These are phyloP conservation scores for Trametes elegans DNA, from an alignment of 768 basidiomycete species.

Conservation along the genomic window DNA sequence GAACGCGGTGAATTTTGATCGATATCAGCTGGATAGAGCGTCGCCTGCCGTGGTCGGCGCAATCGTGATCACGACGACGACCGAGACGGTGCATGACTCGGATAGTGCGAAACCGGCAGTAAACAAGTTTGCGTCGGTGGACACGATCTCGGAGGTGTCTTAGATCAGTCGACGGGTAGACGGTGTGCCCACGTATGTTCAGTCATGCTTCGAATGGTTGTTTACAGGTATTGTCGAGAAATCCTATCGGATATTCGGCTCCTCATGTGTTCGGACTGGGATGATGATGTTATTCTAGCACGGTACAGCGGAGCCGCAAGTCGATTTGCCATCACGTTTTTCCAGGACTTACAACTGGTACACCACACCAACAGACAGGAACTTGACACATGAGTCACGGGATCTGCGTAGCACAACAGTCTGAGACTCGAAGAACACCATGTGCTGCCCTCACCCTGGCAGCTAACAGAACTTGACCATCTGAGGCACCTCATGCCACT, in stretches of 20 bases:
- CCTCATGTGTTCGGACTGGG: not conserved
- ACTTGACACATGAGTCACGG: not conserved
- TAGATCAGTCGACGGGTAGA: not conserved
- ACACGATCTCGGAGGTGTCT: no score
- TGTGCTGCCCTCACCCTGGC: not conserved
- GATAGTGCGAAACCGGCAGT: no score
- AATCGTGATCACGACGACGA: no score
- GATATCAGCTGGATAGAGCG: no score
- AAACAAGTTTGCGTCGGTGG: no score
- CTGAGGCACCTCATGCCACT: slow-evolving; percentile 23
- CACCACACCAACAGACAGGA: not conserved
- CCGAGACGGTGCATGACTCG: no score
- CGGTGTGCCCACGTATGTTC: not conserved
- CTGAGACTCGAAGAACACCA: not conserved
- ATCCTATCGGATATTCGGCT: not conserved
- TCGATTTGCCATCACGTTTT: no score
- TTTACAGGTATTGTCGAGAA: not conserved
- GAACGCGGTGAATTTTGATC: no score
- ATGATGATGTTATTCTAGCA: no score
- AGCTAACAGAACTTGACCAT: not conserved
- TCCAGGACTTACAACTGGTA: no score
- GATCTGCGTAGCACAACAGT: not conserved
- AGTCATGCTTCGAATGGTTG: not conserved
- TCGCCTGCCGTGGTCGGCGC: no score
- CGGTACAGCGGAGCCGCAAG: no score